A percentile compares a stretch with the other conserved stretches of the same genome.
These are phyloP conservation scores for Oryza coarctata DNA, from an alignment of 176 grass and related monocot species.

Conservation along the genomic window DNA sequence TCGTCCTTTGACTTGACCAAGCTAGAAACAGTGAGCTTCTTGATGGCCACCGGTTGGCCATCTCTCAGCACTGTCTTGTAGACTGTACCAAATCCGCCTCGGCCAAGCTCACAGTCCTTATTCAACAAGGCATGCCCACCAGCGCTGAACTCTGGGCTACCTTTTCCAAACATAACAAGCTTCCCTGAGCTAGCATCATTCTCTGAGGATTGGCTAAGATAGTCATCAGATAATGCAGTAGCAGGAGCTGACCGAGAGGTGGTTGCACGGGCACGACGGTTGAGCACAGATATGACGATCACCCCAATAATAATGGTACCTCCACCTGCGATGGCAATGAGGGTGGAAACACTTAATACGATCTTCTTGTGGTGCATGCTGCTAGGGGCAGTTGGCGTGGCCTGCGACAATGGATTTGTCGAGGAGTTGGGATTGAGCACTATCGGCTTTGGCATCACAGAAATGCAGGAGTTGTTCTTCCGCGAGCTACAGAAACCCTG, in stretches of 20 bases:
- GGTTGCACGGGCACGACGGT: constrained; percentile 45
- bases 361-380: constrained; percentile 82
- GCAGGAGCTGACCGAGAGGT: constrained; percentile 43
- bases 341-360: constrained; percentile 88
- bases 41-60: constrained; percentile 82
- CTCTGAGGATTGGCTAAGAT: constrained; percentile 71
- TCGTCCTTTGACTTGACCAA: constrained; percentile 86
- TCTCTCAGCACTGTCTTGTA: constrained; percentile 86
- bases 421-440: constrained; percentile 95
- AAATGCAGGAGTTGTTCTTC: constrained; percentile 63
- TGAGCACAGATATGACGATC: constrained; percentile 77
- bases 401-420: constrained; percentile 43
- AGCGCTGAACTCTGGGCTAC: constrained; percentile 67
- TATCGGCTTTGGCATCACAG: constrained; percentile 84
- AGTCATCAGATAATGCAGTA: constrained; percentile 69
- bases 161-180: constrained; percentile 92
- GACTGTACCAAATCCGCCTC: constrained; percentile 90
- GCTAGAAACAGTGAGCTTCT: constrained; percentile 96
- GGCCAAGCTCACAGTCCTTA: constrained; percentile 94
- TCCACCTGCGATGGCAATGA: constrained; percentile 79
- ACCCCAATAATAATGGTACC: constrained; percentile 71
- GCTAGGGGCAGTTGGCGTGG: constrained; percentile 31
- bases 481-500: constrained; percentile 58
- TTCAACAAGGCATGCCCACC: constrained; percentile 85
- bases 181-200: constrained; percentile 81